Percentiles rank a stretch among this genome's conserved stretches.
These are phyloP conservation scores for Talaromyces stipitatus DNA, from an alignment of 495 filamentous ascomycete genomes.

Conservation along the genomic window DNA sequence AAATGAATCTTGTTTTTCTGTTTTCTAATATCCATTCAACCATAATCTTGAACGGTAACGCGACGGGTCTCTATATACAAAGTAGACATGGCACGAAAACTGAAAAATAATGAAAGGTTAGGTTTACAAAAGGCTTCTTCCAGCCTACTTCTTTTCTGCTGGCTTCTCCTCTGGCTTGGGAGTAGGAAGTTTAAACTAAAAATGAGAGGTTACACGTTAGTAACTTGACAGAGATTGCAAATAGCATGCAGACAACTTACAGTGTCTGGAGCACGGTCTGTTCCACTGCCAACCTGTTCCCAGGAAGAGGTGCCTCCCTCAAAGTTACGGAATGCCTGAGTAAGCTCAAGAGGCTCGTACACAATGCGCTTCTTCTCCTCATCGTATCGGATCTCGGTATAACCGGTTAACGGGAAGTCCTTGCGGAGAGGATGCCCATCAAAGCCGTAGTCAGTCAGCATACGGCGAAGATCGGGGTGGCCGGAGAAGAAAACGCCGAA, in stretches of 20 bases:
- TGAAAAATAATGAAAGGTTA: conserved; percentile 18
- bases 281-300: conserved; percentile 86
- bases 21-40: conserved; percentile 1
- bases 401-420: conserved; percentile 96
- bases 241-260: conserved; percentile 29
- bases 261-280: conserved; percentile 71
- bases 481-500: conserved; percentile 95
- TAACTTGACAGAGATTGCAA: neutral
- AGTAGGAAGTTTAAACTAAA: conserved; percentile 90
- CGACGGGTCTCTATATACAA: conserved; percentile 3
- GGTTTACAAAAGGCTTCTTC: conserved; percentile 18
- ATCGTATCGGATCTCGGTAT: conserved; percentile 96
- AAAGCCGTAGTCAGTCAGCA: conserved; percentile 99
- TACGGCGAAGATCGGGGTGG: conserved; percentile 92
- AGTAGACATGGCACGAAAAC: conserved; percentile 22
- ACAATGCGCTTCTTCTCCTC: conserved; percentile 99
- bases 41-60: neutral
- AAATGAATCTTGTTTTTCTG: neutral
- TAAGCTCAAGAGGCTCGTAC: conserved; percentile 92
- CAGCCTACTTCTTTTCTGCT: conserved; percentile 85
- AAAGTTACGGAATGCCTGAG: conserved; percentile 98
- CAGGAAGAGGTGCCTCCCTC: conserved; percentile 67
- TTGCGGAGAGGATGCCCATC: conserved; percentile 96
- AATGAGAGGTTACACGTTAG: neutral
- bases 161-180: conserved; percentile 89